phyloP scores from a whole-genome alignment of 306 rosid genomes.

The Castanea crenata region DNA sequence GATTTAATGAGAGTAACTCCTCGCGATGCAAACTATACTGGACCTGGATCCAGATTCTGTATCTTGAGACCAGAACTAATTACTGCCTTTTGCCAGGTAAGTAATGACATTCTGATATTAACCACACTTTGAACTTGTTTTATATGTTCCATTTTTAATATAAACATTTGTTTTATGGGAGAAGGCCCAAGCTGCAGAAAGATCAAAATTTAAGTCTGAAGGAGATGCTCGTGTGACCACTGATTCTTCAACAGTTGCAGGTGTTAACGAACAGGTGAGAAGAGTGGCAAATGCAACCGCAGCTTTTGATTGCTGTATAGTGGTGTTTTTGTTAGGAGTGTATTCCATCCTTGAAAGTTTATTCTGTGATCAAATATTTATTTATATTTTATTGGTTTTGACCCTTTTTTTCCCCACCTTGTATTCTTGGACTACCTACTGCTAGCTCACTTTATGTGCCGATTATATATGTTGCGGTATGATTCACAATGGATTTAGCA shows the following conservation, averaged over 20 bases:
- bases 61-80: slow-evolving; percentile 86
- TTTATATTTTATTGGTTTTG: neutral
- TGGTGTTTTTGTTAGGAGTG: neutral
- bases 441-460: neutral
- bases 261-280: slow-evolving; percentile 40
- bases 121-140: too few species aligned
- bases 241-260: slow-evolving; percentile 44
- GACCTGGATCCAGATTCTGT: slow-evolving; percentile 85
- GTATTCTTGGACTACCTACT: neutral
- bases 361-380: neutral
- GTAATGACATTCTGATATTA: neutral
- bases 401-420: neutral
- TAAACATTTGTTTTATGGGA: slow-evolving; percentile 24
- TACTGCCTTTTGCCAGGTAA: slow-evolving; percentile 81
- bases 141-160: slow-evolving; percentile 16
- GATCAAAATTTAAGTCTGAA: slow-evolving; percentile 52
- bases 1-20: slow-evolving; percentile 99
- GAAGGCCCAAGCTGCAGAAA: slow-evolving; percentile 65
- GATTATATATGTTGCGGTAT: too few species aligned
- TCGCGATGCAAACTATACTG: slow-evolving; percentile 87
- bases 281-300: slow-evolving; percentile 10
- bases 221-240: slow-evolving; percentile 28
- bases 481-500: too few species aligned
- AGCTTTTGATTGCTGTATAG: slow-evolving; percentile 8
- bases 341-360: neutral